phyloP scores from a whole-genome alignment of 2,329 filamentous ascomycete genomes.

The Dactylellina leptospora region DNA sequence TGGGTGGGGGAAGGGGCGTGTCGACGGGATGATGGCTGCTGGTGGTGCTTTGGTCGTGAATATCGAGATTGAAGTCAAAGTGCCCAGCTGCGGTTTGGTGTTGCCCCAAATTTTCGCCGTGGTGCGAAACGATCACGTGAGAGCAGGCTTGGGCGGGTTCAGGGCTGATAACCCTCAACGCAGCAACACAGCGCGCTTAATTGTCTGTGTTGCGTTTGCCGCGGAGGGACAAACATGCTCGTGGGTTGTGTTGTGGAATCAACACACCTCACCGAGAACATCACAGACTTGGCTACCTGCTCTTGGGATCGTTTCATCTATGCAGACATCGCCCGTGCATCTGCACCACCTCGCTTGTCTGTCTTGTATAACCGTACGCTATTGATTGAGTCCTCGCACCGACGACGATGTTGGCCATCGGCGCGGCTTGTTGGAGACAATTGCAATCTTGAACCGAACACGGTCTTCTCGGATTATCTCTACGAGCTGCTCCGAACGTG shows the following conservation, averaged over 20 bases:
- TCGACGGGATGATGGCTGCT: constrained; percentile 30
- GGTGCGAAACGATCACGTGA: constrained; percentile 46
- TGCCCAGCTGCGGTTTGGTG: constrained; percentile 36
- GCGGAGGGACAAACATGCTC: constrained; percentile 6
- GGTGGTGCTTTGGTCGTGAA: constrained; percentile 33
- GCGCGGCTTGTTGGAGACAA: too few relatives aligned
- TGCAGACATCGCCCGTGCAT: too few relatives aligned
- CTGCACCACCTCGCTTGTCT: constrained; percentile 3
- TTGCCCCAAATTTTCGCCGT: constrained; percentile 43
- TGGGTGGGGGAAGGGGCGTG: constrained; percentile 21
- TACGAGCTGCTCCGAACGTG: too few relatives aligned
- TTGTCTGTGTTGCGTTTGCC: constrained; percentile 3
- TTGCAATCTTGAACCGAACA: too few relatives aligned
- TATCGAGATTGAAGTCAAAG: constrained; percentile 50
- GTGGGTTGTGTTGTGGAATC: constrained; percentile 1
- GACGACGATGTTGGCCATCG: too few relatives aligned
- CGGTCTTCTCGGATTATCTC: too few relatives aligned
- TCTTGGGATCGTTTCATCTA: too few relatives aligned
- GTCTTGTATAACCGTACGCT: not conserved
- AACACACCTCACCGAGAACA: too few relatives aligned
- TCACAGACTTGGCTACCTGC: too few relatives aligned
- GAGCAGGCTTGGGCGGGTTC: constrained; percentile 3
- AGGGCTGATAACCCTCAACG: constrained; percentile 51
- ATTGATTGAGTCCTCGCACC: too few relatives aligned
- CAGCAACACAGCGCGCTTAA: not conserved